A percentile compares a stretch with the other conserved stretches of the same genome.
Evolutionary conservation across 2,329 filamentous ascomycete species (phyloP).

Genomic region (Exophiala viscosa): DNA sequence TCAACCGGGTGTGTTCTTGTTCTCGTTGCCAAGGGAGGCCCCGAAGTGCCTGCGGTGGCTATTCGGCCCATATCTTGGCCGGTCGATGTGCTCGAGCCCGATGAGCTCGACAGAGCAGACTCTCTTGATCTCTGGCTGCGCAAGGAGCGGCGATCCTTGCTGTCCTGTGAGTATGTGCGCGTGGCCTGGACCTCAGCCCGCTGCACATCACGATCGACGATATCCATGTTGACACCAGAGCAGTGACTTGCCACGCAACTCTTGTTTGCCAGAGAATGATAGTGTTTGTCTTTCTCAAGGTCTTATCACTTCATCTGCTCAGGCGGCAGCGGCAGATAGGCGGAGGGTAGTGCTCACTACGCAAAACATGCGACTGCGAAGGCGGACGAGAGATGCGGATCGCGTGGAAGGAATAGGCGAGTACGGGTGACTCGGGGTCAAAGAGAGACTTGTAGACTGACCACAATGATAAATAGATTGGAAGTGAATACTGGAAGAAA

Average conservation of each 20-base stretch:
- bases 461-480: too few relatives aligned
- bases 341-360: too few relatives aligned
- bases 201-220: constrained; percentile 36
- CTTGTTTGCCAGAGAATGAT: neutral
- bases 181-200: constrained; percentile 35
- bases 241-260: neutral
- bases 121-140: constrained; percentile 16
- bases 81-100: constrained; percentile 27
- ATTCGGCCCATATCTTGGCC: constrained; percentile 23
- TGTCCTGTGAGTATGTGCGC: constrained; percentile 22
- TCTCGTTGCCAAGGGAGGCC: constrained; percentile 13
- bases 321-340: too few relatives aligned
- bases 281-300: neutral
- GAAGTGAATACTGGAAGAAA: too few relatives aligned
- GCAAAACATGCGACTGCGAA: too few relatives aligned
- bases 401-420: too few relatives aligned
- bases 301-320: too few relatives aligned
- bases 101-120: constrained; percentile 26
- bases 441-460: too few relatives aligned
- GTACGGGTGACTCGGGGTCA: too few relatives aligned
- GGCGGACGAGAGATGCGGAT: too few relatives aligned
- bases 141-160: constrained; percentile 23
- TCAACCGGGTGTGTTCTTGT: constrained; percentile 28
- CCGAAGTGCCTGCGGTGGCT: constrained; percentile 23
- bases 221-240: constrained; percentile 33